phyloP scores from a whole-genome alignment of 345 rosid species.

The Raphanus sativus region DNA sequence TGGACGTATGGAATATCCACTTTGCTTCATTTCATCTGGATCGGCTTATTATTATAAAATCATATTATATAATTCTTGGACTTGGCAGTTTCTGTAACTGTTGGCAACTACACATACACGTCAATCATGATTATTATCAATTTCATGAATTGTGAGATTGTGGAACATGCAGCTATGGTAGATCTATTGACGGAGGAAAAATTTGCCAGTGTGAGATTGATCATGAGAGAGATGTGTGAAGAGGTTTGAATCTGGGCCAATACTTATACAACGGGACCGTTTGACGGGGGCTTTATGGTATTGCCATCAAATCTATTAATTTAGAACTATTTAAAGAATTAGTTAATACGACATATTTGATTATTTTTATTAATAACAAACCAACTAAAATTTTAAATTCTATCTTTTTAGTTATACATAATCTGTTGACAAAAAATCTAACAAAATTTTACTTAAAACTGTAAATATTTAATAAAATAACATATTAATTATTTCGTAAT shows the following conservation, averaged over 20 bases:
- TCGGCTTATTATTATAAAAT: not conserved
- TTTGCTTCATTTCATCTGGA: constrained; percentile 27
- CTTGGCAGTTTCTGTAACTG: not conserved
- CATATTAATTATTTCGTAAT: no score
- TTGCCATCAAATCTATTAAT: no score
- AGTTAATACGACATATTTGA: no score
- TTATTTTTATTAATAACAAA: no score
- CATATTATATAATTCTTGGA: not conserved
- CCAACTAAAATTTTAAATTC: no score
- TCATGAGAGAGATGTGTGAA: not conserved
- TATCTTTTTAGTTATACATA: no score
- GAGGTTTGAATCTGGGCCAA: not conserved
- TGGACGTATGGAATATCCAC: constrained; percentile 36
- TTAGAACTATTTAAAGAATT: no score
- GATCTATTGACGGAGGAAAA: not conserved
- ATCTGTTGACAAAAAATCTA: no score
- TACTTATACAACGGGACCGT: not conserved
- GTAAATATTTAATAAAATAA: no score
- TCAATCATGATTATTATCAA: not conserved
- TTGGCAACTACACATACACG: not conserved
- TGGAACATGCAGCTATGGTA: not conserved
- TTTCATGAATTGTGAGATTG: not conserved
- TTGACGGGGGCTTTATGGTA: not conserved
- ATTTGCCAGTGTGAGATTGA: not conserved
- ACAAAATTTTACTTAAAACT: no score